Percentiles rank a stretch among this genome's conserved stretches.
These are phyloP conservation scores for Delitschia confertaspora DNA, from an alignment of 495 filamentous ascomycete species.

Conservation along the genomic window DNA sequence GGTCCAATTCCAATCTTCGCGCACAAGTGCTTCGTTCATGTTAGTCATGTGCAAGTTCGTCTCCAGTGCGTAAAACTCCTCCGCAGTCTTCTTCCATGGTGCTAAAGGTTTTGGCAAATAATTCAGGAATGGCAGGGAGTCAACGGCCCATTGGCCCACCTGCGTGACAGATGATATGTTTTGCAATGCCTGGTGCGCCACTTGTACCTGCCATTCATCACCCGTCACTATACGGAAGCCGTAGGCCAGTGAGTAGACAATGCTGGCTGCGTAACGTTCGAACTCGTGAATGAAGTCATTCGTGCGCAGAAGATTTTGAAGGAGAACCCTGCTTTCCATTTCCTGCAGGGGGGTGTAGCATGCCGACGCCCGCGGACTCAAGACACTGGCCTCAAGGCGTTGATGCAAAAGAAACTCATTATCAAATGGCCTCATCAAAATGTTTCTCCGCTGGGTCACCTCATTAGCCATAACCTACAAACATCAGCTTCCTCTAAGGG, in stretches of 20 bases:
- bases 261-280: conserved; percentile 32
- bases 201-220: conserved; percentile 30
- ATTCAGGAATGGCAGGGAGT: conserved; percentile 34
- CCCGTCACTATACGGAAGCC: conserved; percentile 30
- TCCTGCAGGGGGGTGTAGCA: conserved; percentile 9
- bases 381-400: neutral
- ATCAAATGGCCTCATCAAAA: conserved; percentile 9
- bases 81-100: conserved; percentile 33
- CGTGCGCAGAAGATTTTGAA: conserved; percentile 15
- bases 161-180: conserved; percentile 28
- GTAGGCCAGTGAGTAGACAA: conserved; percentile 35
- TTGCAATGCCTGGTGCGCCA: conserved; percentile 28
- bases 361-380: neutral
- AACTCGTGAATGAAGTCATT: conserved; percentile 24
- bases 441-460: neutral
- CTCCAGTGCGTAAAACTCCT: conserved; percentile 22
- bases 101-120: conserved; percentile 30
- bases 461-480: conserved; percentile 23
- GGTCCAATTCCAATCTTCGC: conserved; percentile 8
- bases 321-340: conserved; percentile 6
- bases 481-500: neutral
- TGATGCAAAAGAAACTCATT: neutral
- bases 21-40: conserved; percentile 7
- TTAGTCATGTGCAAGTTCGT: conserved; percentile 13
- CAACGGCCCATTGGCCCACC: conserved; percentile 30